A percentile compares a stretch with the other conserved stretches of the same genome.
Evolutionary conservation across 257 asterid genomes (phyloP).

Genomic region (Ajuga chamaepitys): DNA sequence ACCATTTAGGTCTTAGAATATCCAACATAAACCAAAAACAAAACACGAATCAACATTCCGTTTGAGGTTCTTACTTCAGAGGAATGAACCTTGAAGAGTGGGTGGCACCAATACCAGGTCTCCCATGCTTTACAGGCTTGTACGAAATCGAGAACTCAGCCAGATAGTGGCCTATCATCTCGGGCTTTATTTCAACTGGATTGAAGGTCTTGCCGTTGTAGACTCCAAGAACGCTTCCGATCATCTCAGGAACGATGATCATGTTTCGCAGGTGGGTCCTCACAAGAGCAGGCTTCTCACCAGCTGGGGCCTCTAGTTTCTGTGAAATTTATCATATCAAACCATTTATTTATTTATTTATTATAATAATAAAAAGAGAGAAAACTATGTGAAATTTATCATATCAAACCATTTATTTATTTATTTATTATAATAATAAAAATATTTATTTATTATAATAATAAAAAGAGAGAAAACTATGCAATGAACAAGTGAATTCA

Average conservation of each 20-base stretch:
- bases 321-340: neutral
- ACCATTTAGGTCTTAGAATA: too few relatives aligned
- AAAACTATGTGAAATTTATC: neutral
- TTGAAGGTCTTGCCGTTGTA: constrained; percentile 82
- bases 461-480: too few relatives aligned
- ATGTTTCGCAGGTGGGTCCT: constrained; percentile 78
- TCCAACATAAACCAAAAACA: too few relatives aligned
- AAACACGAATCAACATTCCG: too few relatives aligned
- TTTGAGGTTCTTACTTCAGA: constrained; percentile 37
- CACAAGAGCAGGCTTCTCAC: constrained; percentile 76
- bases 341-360: neutral
- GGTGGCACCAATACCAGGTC: constrained; percentile 93
- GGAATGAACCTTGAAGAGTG: constrained; percentile 89
- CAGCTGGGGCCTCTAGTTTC: constrained; percentile 65
- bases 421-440: too few relatives aligned
- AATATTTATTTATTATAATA: too few relatives aligned
- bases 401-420: neutral
- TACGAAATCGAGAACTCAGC: constrained; percentile 84
- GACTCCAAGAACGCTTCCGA: constrained; percentile 76
- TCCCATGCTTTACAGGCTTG: constrained; percentile 88
- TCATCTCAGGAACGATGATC: constrained; percentile 88
- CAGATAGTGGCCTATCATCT: constrained; percentile 77
- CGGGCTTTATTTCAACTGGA: constrained; percentile 77
- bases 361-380: too few relatives aligned
- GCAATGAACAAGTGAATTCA: too few relatives aligned